Base-by-base conservation (phyloP, 371 early-diverging fungal species). In the Sporodiniella umbellata region DNA sequence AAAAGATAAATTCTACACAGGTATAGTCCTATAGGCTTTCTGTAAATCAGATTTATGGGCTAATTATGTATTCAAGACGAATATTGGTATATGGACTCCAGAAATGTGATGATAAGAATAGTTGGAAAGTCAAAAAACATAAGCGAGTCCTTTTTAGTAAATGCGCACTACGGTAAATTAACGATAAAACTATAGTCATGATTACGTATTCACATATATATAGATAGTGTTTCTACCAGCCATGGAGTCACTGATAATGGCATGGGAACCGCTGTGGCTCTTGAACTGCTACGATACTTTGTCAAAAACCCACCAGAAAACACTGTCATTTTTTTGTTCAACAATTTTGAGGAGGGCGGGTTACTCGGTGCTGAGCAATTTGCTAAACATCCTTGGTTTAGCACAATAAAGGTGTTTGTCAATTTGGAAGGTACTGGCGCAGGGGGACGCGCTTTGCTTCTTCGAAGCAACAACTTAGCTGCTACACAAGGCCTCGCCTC, bases 241-340 rank as follows among this genome's bases (percentile, higher is more conserved):
- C 69, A 79, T 52, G 94, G 94, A 35, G 89, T 85, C 12, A 87
- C 86, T 12, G 94, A 94, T 56, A 86, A 89, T 52, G 93, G 92
- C 8, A 82, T 93, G 33, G 80, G 83, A 11, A 82, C 88, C 2
- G 81, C 71, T 3, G 84, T 80, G 18, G 83, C 84, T 45, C 61
- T 94, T 25, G 92, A 90, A 66, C 64, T 80, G 43, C 55, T 84
- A 30, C 80, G 86, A 38, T 81, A 79, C 46, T 67, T 85, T 56
- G 70, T 75, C 28, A 54, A 56, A 28, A 72, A 78, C 33, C 83
- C 78, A 37, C 68, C 74, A 52, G 58, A 67, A 47, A 62, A 78
- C 56, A 74, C 75, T 7, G 75, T 90, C 37, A 72, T 94, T 19
- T 80, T 94, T 56, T 78, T 88, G 62, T 87, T 92, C 47, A 90